phyloP scores from a whole-genome alignment of 1,284 basidiomycete species.

The Lignosus rhinocerotis region DNA sequence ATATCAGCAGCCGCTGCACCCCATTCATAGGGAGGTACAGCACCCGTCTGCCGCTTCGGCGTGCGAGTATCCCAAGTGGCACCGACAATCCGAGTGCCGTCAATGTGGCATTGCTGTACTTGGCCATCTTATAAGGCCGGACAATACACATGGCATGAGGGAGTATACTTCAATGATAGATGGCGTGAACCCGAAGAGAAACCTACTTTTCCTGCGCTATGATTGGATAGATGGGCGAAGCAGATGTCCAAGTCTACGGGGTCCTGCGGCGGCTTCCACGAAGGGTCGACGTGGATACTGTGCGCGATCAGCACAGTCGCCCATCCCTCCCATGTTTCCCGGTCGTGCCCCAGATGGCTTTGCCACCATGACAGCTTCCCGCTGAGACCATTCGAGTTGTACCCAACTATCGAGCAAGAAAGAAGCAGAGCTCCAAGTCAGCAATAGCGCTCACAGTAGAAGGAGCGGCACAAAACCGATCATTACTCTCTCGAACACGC shows the following conservation, averaged over 20 bases:
- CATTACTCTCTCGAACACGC: too few relatives aligned
- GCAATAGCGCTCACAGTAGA: background rate
- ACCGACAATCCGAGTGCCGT: background rate
- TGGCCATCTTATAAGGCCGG: background rate
- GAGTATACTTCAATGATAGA: too few relatives aligned
- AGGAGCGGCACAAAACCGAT: background rate
- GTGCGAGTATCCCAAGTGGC: conserved; percentile 1
- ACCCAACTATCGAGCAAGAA: background rate
- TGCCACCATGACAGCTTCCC: conserved; percentile 2
- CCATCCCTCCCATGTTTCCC: background rate
- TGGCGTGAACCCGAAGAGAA: background rate
- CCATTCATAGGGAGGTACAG: conserved; percentile 6
- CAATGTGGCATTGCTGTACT: background rate
- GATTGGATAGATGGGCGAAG: background rate
- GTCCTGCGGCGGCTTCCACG: background rate
- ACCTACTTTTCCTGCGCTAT: background rate
- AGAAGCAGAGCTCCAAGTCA: background rate
- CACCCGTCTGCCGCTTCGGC: background rate
- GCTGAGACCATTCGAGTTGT: background rate
- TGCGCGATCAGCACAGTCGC: background rate
- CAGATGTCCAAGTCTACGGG: background rate
- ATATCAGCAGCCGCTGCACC: background rate
- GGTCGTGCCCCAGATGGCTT: background rate
- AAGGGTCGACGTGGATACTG: background rate
- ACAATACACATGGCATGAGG: background rate